Conservation (phyloP, 2,329 filamentous ascomycete species). For the Cordyceps cateniannulata region DNA sequence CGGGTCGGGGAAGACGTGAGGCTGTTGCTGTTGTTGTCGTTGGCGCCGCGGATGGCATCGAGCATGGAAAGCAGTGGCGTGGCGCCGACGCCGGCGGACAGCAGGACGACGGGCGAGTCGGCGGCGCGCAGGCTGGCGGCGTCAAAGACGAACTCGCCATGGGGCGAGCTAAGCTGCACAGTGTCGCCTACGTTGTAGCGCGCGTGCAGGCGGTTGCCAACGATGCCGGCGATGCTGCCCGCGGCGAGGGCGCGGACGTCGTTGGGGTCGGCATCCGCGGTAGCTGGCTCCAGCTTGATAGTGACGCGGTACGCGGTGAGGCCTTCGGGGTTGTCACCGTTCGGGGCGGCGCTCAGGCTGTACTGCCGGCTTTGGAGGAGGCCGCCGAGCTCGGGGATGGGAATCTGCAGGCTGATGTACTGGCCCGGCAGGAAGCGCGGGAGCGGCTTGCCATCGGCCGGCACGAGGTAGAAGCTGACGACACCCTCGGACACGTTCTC, state of each 20-base stretch:
- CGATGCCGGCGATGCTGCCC: slow-evolving; percentile 36
- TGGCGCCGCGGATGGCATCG: slow-evolving; percentile 39
- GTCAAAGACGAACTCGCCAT: slow-evolving; percentile 58
- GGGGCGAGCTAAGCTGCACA: slow-evolving; percentile 49
- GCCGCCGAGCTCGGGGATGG: slow-evolving; percentile 51
- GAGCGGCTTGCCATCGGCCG: slow-evolving; percentile 51
- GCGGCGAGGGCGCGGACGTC: slow-evolving; percentile 22
- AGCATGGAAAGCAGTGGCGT: slow-evolving; percentile 63
- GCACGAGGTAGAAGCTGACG: slow-evolving; percentile 64
- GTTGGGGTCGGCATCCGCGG: slow-evolving; percentile 24
- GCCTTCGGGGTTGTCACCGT: slow-evolving; percentile 15
- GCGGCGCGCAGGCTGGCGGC: slow-evolving; percentile 28
- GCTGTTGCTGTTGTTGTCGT: slow-evolving; percentile 16
- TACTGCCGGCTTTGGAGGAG: slow-evolving; percentile 69
- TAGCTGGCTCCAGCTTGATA: slow-evolving; percentile 54
- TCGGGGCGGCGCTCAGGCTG: slow-evolving; percentile 57
- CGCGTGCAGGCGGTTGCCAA: slow-evolving; percentile 48
- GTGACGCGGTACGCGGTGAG: slow-evolving; percentile 62
- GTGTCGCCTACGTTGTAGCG: slow-evolving; percentile 42
- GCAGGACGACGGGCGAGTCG: slow-evolving; percentile 53
- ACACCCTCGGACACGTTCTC: slow-evolving; percentile 54
- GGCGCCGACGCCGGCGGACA: slow-evolving; percentile 63
- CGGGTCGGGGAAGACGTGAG: slow-evolving; percentile 27
- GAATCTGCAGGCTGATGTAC: slow-evolving; percentile 61
- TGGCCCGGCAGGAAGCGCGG: slow-evolving; percentile 61